These are phyloP conservation scores for Podospora fimiseda DNA, from an alignment of 495 filamentous ascomycete genomes.

Conservation along the genomic window DNA sequence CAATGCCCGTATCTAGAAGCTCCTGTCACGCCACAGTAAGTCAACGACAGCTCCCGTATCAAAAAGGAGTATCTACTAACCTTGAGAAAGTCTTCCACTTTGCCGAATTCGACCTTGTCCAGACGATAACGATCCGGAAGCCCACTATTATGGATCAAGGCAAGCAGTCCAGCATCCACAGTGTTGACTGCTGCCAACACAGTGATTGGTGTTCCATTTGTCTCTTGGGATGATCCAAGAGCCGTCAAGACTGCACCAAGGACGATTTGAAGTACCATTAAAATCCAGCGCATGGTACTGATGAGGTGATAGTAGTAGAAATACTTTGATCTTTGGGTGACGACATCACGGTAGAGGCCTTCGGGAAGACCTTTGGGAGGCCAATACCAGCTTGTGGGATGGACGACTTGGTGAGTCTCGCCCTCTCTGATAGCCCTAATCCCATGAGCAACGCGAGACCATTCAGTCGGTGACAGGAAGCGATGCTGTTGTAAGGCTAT, in stretches of 20 bases:
- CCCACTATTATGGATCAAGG: constrained; percentile 46
- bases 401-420: constrained; percentile 36
- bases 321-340: constrained; percentile 37
- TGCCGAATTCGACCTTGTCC: constrained; percentile 39
- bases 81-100: constrained; percentile 42
- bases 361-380: constrained; percentile 39
- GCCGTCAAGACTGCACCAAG: constrained; percentile 41
- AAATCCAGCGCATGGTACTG: constrained; percentile 31
- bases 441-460: constrained; percentile 40
- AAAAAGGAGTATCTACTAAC: constrained; percentile 3
- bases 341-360: constrained; percentile 39
- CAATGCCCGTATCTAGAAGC: constrained; percentile 39
- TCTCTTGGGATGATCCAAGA: constrained; percentile 29
- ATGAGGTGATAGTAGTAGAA: constrained; percentile 28
- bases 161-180: constrained; percentile 41
- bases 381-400: constrained; percentile 38
- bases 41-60: not conserved
- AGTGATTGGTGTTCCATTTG: constrained; percentile 33
- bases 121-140: constrained; percentile 43
- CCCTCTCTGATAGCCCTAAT: constrained; percentile 39
- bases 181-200: constrained; percentile 45
- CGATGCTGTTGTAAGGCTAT: constrained; percentile 20
- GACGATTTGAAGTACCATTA: constrained; percentile 40
- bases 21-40: constrained; percentile 16
- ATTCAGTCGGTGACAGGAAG: constrained; percentile 36